Evolutionary conservation across 345 rosid genomes (phyloP).

Genomic region (Aethionema arabicum): DNA sequence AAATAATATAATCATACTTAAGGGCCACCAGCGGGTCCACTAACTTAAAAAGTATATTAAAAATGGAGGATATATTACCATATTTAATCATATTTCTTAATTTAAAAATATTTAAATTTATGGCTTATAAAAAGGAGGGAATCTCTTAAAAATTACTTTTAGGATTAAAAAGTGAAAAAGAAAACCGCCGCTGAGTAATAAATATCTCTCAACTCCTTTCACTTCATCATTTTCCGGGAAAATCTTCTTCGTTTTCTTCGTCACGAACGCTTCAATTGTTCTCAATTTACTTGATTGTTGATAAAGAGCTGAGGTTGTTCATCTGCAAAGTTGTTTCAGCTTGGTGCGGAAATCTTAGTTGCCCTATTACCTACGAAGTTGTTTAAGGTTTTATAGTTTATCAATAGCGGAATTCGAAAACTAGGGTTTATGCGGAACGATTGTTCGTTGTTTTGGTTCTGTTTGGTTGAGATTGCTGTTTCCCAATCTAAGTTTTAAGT

Average conservation of each 20-base stretch:
- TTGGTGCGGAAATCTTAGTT: background rate
- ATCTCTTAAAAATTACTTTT: no score
- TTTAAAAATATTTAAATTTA: no score
- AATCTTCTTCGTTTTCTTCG: background rate
- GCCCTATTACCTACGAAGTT: background rate
- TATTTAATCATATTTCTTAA: no score
- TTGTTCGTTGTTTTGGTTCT: background rate
- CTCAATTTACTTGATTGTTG: background rate
- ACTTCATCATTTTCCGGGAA: slow-evolving; percentile 18
- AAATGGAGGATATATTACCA: no score
- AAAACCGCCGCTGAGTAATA: slow-evolving; percentile 1
- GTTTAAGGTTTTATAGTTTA: background rate
- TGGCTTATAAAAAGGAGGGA: no score
- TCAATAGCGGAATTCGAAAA: background rate
- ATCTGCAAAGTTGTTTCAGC: background rate
- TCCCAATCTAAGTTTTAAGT: background rate
- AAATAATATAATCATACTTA: no score
- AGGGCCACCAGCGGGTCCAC: no score
- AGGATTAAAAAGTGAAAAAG: slow-evolving; percentile 4
- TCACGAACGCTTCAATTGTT: background rate
- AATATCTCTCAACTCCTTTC: slow-evolving; percentile 6
- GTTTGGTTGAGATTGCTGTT: background rate
- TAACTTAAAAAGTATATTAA: no score
- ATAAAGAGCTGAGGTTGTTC: background rate
- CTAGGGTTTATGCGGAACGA: slow-evolving; percentile 10